These are phyloP conservation scores for Sutorius eximius DNA, from an alignment of 1,284 basidiomycete species.

Conservation along the genomic window DNA sequence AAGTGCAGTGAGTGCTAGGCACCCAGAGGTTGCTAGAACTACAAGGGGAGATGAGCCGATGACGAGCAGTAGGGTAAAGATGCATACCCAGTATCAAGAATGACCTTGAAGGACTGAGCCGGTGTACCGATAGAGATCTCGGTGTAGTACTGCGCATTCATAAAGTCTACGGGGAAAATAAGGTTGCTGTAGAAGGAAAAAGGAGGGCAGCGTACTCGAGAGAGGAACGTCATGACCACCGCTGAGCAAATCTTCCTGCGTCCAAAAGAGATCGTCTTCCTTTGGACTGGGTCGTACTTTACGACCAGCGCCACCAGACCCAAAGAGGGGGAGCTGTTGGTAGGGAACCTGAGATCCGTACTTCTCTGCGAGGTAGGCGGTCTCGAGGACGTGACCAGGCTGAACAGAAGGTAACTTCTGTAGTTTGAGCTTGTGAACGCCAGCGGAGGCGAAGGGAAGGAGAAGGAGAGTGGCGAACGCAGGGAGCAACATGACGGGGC, in stretches of 20 bases:
- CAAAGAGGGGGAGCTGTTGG: slow-evolving; percentile 69
- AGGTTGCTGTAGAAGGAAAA: neutral
- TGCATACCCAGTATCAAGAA: slow-evolving; percentile 78
- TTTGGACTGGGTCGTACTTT: slow-evolving; percentile 52
- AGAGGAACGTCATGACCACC: slow-evolving; percentile 90
- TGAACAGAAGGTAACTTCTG: slow-evolving; percentile 71
- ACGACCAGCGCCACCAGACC: slow-evolving; percentile 72
- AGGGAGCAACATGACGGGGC: slow-evolving; percentile 66
- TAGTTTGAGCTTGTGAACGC: slow-evolving; percentile 82
- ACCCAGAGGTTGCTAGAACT: slow-evolving; percentile 95
- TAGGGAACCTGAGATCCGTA: slow-evolving; percentile 57
- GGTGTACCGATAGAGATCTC: slow-evolving; percentile 85
- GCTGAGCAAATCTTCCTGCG: slow-evolving; percentile 71
- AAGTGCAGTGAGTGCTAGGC: slow-evolving; percentile 85
- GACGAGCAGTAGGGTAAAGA: neutral
- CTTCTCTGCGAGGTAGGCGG: slow-evolving; percentile 84
- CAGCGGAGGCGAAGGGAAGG: slow-evolving; percentile 69
- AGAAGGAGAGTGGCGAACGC: slow-evolving; percentile 57
- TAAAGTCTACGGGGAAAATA: slow-evolving; percentile 65
- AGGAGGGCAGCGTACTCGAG: slow-evolving; percentile 62
- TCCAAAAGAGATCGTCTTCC: slow-evolving; percentile 76
- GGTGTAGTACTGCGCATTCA: slow-evolving; percentile 97
- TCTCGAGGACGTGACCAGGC: slow-evolving; percentile 70
- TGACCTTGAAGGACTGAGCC: slow-evolving; percentile 84
- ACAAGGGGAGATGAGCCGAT: slow-evolving; percentile 4